These are phyloP conservation scores for Clausena lansium DNA, from an alignment of 345 rosid genomes.

Conservation along the genomic window DNA sequence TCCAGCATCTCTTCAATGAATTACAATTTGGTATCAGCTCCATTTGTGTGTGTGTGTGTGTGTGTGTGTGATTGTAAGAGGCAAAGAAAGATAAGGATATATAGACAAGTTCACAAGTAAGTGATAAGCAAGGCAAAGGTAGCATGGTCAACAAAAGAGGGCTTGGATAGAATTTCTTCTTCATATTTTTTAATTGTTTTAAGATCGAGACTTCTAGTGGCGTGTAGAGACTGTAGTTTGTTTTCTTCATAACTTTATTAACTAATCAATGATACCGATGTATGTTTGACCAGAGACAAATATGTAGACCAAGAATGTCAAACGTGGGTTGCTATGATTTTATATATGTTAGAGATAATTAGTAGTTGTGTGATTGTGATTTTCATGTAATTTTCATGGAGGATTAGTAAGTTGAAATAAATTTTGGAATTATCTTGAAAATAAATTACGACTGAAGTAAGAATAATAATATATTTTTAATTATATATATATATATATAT, in stretches of 20 bases:
- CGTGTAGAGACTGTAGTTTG: neutral
- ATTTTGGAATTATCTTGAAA: too few species aligned
- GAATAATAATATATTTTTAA: too few species aligned
- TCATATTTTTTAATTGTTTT: neutral
- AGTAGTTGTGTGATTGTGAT: too few species aligned
- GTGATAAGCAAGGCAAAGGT: neutral
- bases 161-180: neutral
- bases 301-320: neutral
- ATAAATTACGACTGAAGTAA: too few species aligned
- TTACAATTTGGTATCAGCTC: slow-evolving; percentile 16
- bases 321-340: neutral
- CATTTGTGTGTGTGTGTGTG: slow-evolving; percentile 1
- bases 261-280: neutral
- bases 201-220: neutral
- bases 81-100: neutral
- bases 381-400: too few species aligned
- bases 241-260: neutral
- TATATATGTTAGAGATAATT: too few species aligned
- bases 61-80: neutral
- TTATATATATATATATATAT: too few species aligned
- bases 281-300: neutral
- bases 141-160: neutral
- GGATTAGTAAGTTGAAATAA: too few species aligned
- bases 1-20: slow-evolving; percentile 32
- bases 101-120: neutral